Conservation (phyloP, 2,329 filamentous ascomycete species). For the Elsinoe perseae region DNA sequence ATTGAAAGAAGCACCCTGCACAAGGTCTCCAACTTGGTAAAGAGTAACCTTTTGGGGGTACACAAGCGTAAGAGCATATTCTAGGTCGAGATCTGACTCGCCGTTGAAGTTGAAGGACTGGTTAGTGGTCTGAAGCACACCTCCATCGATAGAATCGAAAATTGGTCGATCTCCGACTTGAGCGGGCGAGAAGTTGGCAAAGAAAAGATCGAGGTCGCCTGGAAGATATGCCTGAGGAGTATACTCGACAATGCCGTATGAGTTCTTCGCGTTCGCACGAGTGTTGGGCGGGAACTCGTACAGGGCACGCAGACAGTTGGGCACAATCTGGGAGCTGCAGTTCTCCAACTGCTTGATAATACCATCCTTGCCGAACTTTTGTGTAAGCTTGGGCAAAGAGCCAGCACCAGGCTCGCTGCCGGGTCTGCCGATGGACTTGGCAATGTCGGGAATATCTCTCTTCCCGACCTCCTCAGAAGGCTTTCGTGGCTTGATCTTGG, state of each 20-base stretch:
- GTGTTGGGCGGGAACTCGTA: conserved; percentile 31
- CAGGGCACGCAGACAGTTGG: conserved; percentile 41
- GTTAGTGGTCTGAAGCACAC: conserved; percentile 35
- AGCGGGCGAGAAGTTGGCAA: conserved; percentile 29
- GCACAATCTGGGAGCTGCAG: conserved; percentile 51
- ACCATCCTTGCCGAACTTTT: conserved; percentile 18
- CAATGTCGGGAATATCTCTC: conserved; percentile 21
- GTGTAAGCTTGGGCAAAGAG: conserved; percentile 15
- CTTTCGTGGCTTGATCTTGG: conserved; percentile 25
- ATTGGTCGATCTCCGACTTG: conserved; percentile 28
- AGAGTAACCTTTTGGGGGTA: conserved; percentile 46
- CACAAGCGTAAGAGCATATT: conserved; percentile 48
- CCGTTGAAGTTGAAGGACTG: conserved; percentile 32
- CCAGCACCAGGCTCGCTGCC: conserved; percentile 16
- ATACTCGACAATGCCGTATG: conserved; percentile 47
- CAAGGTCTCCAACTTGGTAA: conserved; percentile 40
- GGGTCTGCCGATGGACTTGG: conserved; percentile 24
- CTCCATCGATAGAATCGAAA: conserved; percentile 28
- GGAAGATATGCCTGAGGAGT: conserved; percentile 44
- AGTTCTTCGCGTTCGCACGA: conserved; percentile 40
- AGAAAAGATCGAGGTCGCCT: conserved; percentile 31
- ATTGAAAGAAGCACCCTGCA: conserved; percentile 31
- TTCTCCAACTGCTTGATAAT: conserved; percentile 29
- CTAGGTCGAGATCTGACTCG: conserved; percentile 49
- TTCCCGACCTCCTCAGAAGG: conserved; percentile 20